Evolutionary conservation across 345 rosid genomes (phyloP).

Genomic region (Gossypium bickii): DNA sequence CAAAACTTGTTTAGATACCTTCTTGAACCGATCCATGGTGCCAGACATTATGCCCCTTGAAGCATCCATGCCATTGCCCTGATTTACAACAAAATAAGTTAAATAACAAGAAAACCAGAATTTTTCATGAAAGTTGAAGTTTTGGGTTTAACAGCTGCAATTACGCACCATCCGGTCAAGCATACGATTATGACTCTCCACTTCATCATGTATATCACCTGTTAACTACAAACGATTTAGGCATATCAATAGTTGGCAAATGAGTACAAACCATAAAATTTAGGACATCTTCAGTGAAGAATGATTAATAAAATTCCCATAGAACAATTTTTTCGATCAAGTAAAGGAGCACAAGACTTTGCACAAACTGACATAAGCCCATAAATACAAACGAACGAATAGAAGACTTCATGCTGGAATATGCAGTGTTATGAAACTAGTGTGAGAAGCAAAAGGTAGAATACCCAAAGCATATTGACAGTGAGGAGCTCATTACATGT

Average conservation of each 20-base stretch:
- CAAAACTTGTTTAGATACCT: constrained; percentile 35
- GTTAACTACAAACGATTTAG: constrained; percentile 47
- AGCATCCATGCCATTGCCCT: constrained; percentile 86
- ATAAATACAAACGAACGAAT: not conserved
- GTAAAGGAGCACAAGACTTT: not conserved
- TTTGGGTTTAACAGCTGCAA: constrained; percentile 12
- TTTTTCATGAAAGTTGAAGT: not conserved
- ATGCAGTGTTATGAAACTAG: not conserved
- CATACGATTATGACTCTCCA: constrained; percentile 78
- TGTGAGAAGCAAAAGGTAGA: not conserved
- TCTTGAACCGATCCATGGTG: constrained; percentile 79
- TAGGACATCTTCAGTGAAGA: not conserved
- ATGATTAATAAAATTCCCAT: not conserved
- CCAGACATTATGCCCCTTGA: constrained; percentile 86
- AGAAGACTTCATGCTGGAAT: not conserved
- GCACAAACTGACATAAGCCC: not conserved
- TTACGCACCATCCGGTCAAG: constrained; percentile 61
- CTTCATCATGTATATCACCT: constrained; percentile 84
- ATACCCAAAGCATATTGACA: not conserved
- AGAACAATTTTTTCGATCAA: not conserved
- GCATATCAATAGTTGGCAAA: not conserved
- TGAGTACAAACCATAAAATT: not conserved
- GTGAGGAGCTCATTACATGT: not conserved
- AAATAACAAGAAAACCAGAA: constrained; percentile 10
- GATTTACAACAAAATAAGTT: constrained; percentile 23